These are phyloP conservation scores for Rhodotorula taiwanensis DNA, from an alignment of 768 basidiomycete species.

Conservation along the genomic window DNA sequence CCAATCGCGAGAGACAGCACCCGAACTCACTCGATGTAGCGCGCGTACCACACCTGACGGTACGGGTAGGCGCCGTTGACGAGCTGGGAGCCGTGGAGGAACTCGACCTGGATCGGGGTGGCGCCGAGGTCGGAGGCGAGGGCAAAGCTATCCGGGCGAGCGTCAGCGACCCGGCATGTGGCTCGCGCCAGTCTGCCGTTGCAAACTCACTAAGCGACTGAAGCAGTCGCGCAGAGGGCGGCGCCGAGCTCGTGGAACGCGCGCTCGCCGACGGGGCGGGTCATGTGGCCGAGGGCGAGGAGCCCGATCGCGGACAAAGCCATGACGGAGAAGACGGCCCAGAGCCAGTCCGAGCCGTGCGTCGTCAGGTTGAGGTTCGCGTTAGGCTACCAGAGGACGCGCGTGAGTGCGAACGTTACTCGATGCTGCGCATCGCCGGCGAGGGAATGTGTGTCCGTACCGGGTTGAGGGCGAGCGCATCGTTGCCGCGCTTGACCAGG, in stretches of 20 bases:
- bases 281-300: constrained; percentile 36
- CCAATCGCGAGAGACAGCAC: no score
- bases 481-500: background rate
- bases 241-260: constrained; percentile 53
- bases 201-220: constrained; percentile 46
- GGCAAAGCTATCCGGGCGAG: no score
- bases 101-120: constrained; percentile 51
- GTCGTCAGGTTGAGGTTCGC: constrained; percentile 47
- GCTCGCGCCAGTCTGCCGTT: no score
- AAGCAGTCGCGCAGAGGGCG: constrained; percentile 49
- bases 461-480: background rate
- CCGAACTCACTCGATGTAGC: constrained; percentile 54
- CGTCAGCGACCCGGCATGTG: no score
- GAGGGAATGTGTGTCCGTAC: background rate
- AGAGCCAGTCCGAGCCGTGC: constrained; percentile 53
- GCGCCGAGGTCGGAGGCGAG: constrained; percentile 57
- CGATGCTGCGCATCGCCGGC: fast-evolving
- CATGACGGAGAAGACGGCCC: constrained; percentile 56
- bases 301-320: constrained; percentile 47
- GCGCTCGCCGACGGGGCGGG: constrained; percentile 46
- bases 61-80: constrained; percentile 32
- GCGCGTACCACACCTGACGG: constrained; percentile 49
- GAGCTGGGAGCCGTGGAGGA: constrained; percentile 41
- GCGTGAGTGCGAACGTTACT: no score
- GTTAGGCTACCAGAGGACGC: background rate